These are phyloP conservation scores for Quercus phellos DNA, from an alignment of 331 rosid genomes.

Conservation along the genomic window DNA sequence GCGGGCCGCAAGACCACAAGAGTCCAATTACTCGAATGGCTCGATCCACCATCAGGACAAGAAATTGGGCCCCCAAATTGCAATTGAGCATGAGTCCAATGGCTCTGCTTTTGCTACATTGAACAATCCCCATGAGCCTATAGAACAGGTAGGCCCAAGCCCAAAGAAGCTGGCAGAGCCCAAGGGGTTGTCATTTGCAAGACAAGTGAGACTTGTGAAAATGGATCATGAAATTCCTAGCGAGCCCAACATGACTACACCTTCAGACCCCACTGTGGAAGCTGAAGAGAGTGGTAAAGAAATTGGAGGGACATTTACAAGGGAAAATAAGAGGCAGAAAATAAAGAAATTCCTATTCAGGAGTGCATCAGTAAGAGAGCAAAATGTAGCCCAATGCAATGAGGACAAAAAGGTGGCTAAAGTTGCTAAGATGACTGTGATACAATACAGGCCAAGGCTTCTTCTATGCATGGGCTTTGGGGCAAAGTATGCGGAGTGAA, in stretches of 20 bases:
- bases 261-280: conserved; percentile 19
- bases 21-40: not conserved
- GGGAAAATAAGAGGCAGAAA: conserved; percentile 32
- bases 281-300: conserved; percentile 17
- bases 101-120: too few species aligned
- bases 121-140: conserved; percentile 1
- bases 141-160: conserved; percentile 9
- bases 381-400: conserved; percentile 18
- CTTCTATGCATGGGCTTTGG: conserved; percentile 49
- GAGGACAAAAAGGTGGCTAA: conserved; percentile 24
- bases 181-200: conserved; percentile 48
- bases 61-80: not conserved
- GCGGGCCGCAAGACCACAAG: not conserved
- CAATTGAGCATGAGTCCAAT: not conserved
- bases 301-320: conserved; percentile 24
- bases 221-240: conserved; percentile 13
- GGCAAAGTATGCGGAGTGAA: conserved; percentile 24
- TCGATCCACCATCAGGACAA: conserved; percentile 1
- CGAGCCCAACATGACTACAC: conserved; percentile 3
- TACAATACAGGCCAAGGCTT: conserved; percentile 37
- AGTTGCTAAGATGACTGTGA: conserved; percentile 26
- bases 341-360: conserved; percentile 35
- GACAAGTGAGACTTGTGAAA: conserved; percentile 35
- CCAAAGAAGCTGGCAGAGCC: conserved; percentile 34
- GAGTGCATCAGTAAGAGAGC: conserved; percentile 12